Evolutionary conservation across 2,329 filamentous ascomycete genomes (phyloP).

Genomic region (Trichoderma citrinoviride): DNA sequence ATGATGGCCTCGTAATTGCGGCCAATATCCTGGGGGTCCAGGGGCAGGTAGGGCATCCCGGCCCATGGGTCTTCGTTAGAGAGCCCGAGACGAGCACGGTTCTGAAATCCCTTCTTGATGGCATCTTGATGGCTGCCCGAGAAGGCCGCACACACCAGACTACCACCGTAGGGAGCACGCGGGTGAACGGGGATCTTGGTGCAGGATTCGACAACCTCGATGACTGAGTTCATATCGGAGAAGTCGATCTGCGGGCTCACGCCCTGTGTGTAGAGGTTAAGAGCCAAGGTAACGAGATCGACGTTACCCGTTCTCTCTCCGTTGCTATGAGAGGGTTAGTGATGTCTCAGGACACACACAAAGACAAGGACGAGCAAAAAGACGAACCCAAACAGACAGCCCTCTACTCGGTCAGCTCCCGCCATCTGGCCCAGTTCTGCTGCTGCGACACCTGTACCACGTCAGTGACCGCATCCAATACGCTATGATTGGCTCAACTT

Average conservation of each 20-base stretch:
- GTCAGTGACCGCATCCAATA: background rate
- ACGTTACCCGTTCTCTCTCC: conserved; percentile 11
- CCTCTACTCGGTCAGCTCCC: conserved; percentile 4
- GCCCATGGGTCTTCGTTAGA: conserved; percentile 2
- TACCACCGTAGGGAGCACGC: conserved; percentile 6
- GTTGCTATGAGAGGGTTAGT: background rate
- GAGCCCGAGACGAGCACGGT: background rate
- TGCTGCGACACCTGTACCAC: conserved; percentile 2
- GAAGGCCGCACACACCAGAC: conserved; percentile 7
- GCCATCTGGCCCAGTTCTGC: conserved; percentile 13
- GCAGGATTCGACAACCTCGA: conserved; percentile 6
- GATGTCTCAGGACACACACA: background rate
- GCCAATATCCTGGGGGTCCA: conserved; percentile 8
- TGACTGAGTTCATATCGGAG: conserved; percentile 6
- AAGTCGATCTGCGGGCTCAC: conserved; percentile 6
- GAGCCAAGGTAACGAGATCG: conserved; percentile 9
- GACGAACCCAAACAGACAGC: conserved; percentile 11
- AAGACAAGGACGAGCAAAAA: background rate
- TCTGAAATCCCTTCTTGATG: conserved; percentile 8
- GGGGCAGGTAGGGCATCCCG: conserved; percentile 1
- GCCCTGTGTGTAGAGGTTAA: conserved; percentile 4
- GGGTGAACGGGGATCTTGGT: conserved; percentile 8
- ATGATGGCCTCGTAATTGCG: conserved; percentile 12
- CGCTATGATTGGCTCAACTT: background rate
- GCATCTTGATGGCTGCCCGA: conserved; percentile 10